Base-by-base conservation (phyloP, 2,329 filamentous ascomycete genomes). In the Aspergillus transmontanensis region DNA sequence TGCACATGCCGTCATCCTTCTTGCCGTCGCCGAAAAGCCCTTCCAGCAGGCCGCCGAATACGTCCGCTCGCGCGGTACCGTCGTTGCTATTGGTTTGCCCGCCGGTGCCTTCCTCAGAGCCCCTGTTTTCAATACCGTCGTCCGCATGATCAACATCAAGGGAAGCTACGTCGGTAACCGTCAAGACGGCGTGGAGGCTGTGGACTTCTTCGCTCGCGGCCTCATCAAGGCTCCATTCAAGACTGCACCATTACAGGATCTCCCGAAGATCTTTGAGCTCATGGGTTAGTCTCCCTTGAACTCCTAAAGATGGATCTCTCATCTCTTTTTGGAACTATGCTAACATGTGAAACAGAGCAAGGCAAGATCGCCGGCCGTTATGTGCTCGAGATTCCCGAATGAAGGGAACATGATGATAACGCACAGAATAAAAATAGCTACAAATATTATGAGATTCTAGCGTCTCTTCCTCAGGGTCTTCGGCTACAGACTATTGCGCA, bases 21-120 rank as follows among this genome's bases (percentile, higher is more conserved):
- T 97, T 64, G 94, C 94, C 65, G 93, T 92, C 58, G 87, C 84
- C 71, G 94, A 97, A 86, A 92, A 90, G 84, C 94, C 94, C 59
- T 97, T 97, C 89, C 93, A 97, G 82, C 94, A 97, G 83, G 94
- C 94, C 48, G 89, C 92, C 55, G 89, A 85, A 79, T 97, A 97
- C 80, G 90, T 97, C 66, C 91, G 94, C 64, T 86, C 92, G 61
- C 88, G 89, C 64, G 94, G 94, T 64, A 86, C 87, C 45, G 91
- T 97, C 74, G 87, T 97, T 66, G 94, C 92, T 80, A 95, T 98
- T 73, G 94, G 94, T 74, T 84, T 97, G 30, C 94, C 94, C 6
- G 90, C 91, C 43, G 85, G 89, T 67, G 93, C 94, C 2, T 91
- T 85, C 79, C 85, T 97, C 68, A 87, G 86, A 71, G 93, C 94